phyloP scores from a whole-genome alignment of 345 rosid species.

The Citropsis articulata region DNA sequence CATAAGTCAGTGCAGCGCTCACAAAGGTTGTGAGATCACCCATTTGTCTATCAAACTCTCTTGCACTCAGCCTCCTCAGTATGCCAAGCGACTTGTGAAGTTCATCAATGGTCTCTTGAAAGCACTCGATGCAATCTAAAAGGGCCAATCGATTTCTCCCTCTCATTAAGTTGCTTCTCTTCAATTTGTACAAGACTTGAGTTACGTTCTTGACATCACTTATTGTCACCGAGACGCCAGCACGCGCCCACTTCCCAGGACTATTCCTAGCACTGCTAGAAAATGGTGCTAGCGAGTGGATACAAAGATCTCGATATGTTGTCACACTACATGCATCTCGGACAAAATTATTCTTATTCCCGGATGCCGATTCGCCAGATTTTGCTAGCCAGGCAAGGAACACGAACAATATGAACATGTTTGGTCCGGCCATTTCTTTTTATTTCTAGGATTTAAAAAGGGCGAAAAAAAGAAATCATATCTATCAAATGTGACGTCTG shows the following conservation, averaged over 20 bases:
- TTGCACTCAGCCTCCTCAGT: constrained; percentile 45
- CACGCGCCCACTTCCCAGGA: constrained; percentile 82
- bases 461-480: background rate
- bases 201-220: constrained; percentile 47
- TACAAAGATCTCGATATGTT: constrained; percentile 55
- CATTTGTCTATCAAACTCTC: constrained; percentile 52
- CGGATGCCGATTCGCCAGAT: constrained; percentile 14
- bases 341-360: constrained; percentile 30
- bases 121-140: constrained; percentile 63
- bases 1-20: constrained; percentile 68
- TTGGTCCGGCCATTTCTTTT: background rate
- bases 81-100: constrained; percentile 61
- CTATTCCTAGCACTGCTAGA: constrained; percentile 53
- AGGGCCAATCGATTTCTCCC: constrained; percentile 55
- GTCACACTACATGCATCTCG: constrained; percentile 80
- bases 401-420: constrained; percentile 16
- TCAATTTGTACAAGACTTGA: constrained; percentile 27
- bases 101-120: constrained; percentile 51
- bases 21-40: constrained; percentile 64
- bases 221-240: constrained; percentile 72
- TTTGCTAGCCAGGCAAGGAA: constrained; percentile 28
- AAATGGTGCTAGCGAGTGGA: constrained; percentile 57
- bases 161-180: constrained; percentile 13
- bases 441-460: background rate
- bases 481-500: background rate